phyloP scores from a whole-genome alignment of 164 flowering plant genomes.

The Magnolia sinica region DNA sequence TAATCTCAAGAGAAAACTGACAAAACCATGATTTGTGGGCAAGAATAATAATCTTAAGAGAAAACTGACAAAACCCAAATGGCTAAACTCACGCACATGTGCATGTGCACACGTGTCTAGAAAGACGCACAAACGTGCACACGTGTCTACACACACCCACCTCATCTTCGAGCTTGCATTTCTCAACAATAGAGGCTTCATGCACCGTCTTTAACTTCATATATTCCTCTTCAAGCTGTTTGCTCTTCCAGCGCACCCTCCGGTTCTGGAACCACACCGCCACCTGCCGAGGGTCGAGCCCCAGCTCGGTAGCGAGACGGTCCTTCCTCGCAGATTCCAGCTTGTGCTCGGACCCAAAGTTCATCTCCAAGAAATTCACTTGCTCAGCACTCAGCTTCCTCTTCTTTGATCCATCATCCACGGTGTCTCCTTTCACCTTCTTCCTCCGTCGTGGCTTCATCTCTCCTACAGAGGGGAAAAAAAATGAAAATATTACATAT shows the following conservation, averaged over 20 bases:
- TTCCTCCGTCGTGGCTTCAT: constrained; percentile 38
- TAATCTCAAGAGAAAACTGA: neutral
- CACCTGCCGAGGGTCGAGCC: constrained; percentile 67
- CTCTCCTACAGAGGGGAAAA: constrained; percentile 20
- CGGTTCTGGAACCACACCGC: constrained; percentile 83
- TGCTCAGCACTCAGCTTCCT: constrained; percentile 62
- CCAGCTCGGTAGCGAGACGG: constrained; percentile 53
- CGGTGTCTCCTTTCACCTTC: constrained; percentile 28
- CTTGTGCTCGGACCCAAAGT: constrained; percentile 55
- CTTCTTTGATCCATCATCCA: constrained; percentile 31
- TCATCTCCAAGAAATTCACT: constrained; percentile 39
- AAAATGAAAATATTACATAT: neutral
- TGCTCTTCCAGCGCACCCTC: constrained; percentile 66
- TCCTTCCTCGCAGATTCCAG: constrained; percentile 64
- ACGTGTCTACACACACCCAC: constrained; percentile 18
- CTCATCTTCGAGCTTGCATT: constrained; percentile 66
- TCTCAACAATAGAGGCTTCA: constrained; percentile 42
- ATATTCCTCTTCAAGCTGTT: constrained; percentile 65
- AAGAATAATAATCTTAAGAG: neutral
- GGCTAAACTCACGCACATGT: neutral
- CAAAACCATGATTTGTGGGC: neutral
- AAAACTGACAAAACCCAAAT: no score
- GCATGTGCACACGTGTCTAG: neutral
- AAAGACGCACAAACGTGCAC: neutral
- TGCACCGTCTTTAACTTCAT: constrained; percentile 35